Base-by-base conservation (phyloP, 192 early-diverging fungal species). In the Irineochytrium annulatum region DNA sequence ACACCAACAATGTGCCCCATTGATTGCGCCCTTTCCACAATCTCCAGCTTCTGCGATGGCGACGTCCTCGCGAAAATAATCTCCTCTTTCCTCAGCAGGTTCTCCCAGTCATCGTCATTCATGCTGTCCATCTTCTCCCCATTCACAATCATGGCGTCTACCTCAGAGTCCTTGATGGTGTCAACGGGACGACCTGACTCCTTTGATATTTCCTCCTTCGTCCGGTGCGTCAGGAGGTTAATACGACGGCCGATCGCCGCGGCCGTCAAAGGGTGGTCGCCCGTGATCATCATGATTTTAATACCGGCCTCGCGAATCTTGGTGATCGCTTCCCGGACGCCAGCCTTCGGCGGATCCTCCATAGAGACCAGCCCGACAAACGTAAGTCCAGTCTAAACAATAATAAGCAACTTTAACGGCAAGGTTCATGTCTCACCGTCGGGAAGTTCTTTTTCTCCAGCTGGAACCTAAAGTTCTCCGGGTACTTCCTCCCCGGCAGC, bases 201-300 rank as follows among this genome's bases (percentile, higher is more conserved):
- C 29, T 63, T 55, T 6, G 58, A 34, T 34, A 62, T 6, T 39
- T 63, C 54, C 27, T 63, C 62, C 28, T 19, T 4, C 14, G 60
- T 69, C n/a, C 41, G 44, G 27, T 32, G 33, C 8, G 66, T 54
- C 4, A 64, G 45, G 31, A 96, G 69, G 72, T 93, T 93, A 66
- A 93, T 91, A 66, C 89, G 88, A 58, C 87, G 82, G 3, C 82
- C 91, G 55, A 97, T 90, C 3, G 89, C 91, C 62, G 91, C 93
- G n/a, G 92, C 94, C 1, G 94, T 97, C 57, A 93, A 79, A 52
- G 92, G 90, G 62, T 94, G 89, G 72, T 97, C 94, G 65, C 93
- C 94, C 20, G 95, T 98, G 14, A 98, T 85, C 93, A 98, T 95
- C 62, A 96, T 81, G 30, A 95, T 90, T 67, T 92, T 87, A 65